Conservation (phyloP, 805 yeast species). For the Candida suzukii region DNA sequence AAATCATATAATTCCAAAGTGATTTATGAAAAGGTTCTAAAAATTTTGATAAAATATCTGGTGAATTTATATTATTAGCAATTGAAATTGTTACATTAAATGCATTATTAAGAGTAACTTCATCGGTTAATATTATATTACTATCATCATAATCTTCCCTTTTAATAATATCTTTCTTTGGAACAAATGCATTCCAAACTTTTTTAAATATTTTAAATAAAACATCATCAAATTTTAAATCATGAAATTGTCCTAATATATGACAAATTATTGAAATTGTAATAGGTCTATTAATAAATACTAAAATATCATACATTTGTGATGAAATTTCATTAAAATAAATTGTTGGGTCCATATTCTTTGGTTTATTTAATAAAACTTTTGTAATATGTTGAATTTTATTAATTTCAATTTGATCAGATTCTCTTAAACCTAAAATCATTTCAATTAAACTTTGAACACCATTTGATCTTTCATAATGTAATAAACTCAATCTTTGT, state of each 20-base stretch:
- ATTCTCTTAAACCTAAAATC: slow-evolving; percentile 68
- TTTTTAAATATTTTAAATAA: slow-evolving; percentile 51
- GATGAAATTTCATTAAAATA: slow-evolving; percentile 55
- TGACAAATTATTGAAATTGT: slow-evolving; percentile 50
- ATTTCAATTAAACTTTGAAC: slow-evolving; percentile 70
- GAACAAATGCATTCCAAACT: slow-evolving; percentile 40
- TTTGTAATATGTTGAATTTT: slow-evolving; percentile 63
- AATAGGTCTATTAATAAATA: slow-evolving; percentile 53
- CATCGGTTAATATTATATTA: slow-evolving; percentile 32
- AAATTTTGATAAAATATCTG: slow-evolving; percentile 27
- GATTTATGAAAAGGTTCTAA: slow-evolving; percentile 20
- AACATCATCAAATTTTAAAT: slow-evolving; percentile 40
- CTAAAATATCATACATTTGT: slow-evolving; percentile 57
- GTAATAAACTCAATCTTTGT: slow-evolving; percentile 43
- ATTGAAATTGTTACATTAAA: slow-evolving; percentile 63
- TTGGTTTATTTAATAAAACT: slow-evolving; percentile 58
- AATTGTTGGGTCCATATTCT: slow-evolving; percentile 30
- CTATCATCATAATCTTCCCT: slow-evolving; percentile 21
- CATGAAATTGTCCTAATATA: slow-evolving; percentile 44
- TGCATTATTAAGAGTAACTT: slow-evolving; percentile 48
- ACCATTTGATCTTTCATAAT: slow-evolving; percentile 53
- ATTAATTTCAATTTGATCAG: slow-evolving; percentile 58
- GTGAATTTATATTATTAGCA: slow-evolving; percentile 34
- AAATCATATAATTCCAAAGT: slow-evolving; percentile 40
- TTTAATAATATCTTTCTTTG: slow-evolving; percentile 19